Base-by-base conservation (phyloP, 345 rosid genomes). In the Aquilaria yunnanensis region DNA sequence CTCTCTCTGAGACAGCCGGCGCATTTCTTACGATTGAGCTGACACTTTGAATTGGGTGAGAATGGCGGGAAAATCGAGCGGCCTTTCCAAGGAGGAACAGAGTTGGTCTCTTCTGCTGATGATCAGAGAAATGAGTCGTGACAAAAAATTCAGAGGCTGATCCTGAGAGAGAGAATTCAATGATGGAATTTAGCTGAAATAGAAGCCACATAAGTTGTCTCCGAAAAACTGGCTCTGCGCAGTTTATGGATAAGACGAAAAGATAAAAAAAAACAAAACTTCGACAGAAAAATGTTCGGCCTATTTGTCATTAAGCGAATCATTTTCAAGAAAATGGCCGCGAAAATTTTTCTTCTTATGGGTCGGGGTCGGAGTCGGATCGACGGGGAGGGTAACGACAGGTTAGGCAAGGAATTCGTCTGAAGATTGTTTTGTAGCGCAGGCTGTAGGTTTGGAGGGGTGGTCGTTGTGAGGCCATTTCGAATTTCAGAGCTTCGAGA, bases 151-250 rank as follows among this genome's bases (percentile, higher is more conserved):
- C 14, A 23, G 59, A 51, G 41, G 60, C n/a, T 13, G 50, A 54
- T 41, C 45, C 65, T 64, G 73, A 62, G 51, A 62, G 73, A 48
- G 76, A 65, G 45, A 58, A 57, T 4, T 56, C 47, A 67, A 46
- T n/a, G 54, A 53, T 9, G 48, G 56, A 60, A 23, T 13, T 53
- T 5, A 16, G 64, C 31, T 68, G 66, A 43, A 68, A 64, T 68
- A 67, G 78, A 68, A 78, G 79, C 86, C 79, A 72, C 76, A 72
- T 62, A 62, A 62, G 56, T 52, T 43, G 68, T 55, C 1, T 32
- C 16, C 0, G 57, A 57, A 60, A 56, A 41, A 53, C 52, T 33
- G 30, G 43, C 58, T 8, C 23, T 43, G 41, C 3, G 4, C 3
- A 12, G 47, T 54, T 14, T 29, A 65, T 47, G 62, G 73, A 63